phyloP scores from a whole-genome alignment of 208 protist genomes.

The Phytomonas sp. region DNA sequence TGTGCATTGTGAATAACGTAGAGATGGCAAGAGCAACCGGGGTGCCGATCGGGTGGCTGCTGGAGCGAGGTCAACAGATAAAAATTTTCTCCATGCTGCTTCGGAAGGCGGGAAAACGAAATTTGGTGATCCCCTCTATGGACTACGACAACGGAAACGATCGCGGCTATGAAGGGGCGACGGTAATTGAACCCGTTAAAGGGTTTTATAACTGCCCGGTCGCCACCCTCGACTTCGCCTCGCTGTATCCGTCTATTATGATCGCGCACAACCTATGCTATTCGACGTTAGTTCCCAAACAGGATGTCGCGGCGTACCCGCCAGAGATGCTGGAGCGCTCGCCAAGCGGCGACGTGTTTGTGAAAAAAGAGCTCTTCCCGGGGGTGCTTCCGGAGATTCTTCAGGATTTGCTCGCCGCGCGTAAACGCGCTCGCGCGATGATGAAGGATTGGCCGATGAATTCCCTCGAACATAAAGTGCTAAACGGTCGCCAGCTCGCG shows the following conservation, averaged over 20 bases:
- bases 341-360: constrained; percentile 72
- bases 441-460: constrained; percentile 80
- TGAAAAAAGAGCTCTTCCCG: constrained; percentile 61
- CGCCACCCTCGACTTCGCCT: constrained; percentile 98
- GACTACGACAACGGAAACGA: constrained; percentile 56
- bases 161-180: constrained; percentile 94
- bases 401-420: constrained; percentile 66
- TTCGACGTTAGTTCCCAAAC: constrained; percentile 74
- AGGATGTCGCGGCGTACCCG: constrained; percentile 85
- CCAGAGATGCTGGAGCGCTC: constrained; percentile 53
- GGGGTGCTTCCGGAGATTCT: constrained; percentile 85
- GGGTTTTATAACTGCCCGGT: constrained; percentile 98
- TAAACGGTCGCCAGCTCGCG: constrained; percentile 98
- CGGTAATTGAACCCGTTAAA: constrained; percentile 96
- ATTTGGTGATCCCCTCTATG: constrained; percentile 77
- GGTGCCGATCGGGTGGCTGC: constrained; percentile 95
- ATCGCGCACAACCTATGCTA: constrained; percentile 99
- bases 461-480: constrained; percentile 83
- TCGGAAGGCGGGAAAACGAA: constrained; percentile 68
- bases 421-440: constrained; percentile 65
- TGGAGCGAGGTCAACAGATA: constrained; percentile 98
- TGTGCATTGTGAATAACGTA: constrained; percentile 98
- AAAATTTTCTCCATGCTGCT: constrained; percentile 95
- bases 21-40: constrained; percentile 99
- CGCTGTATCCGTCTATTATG: constrained; percentile 99